These are phyloP conservation scores for Hypoxylon rickii DNA, from an alignment of 495 filamentous ascomycete genomes.

Conservation along the genomic window DNA sequence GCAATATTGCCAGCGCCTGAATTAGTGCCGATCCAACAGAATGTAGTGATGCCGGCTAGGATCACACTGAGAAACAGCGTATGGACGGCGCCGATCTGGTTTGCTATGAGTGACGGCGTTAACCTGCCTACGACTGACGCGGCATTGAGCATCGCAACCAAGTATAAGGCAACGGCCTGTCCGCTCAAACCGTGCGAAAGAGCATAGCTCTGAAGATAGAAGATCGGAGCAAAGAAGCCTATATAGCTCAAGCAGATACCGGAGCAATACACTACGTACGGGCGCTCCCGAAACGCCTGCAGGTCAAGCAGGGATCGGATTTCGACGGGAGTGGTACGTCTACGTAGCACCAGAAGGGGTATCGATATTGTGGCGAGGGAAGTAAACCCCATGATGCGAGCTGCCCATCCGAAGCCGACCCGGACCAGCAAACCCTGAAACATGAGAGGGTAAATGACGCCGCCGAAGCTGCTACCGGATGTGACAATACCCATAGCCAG, in stretches of 20 bases:
- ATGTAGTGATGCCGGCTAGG: conserved; percentile 38
- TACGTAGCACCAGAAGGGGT: conserved; percentile 53
- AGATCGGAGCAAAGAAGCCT: conserved; percentile 68
- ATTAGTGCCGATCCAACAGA: conserved; percentile 44
- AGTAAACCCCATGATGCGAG: conserved; percentile 66
- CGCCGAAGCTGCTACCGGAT: conserved; percentile 62
- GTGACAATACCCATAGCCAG: conserved; percentile 71
- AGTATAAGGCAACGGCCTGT: conserved; percentile 44
- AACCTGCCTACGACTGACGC: conserved; percentile 53
- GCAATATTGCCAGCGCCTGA: conserved; percentile 43
- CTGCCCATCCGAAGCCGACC: conserved; percentile 69
- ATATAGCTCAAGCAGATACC: conserved; percentile 66
- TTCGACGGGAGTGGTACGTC: conserved; percentile 41
- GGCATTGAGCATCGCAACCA: conserved; percentile 54
- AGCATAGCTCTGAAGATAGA: conserved; percentile 62
- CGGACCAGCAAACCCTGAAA: conserved; percentile 57
- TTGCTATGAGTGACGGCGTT: conserved; percentile 46
- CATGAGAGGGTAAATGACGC: conserved; percentile 67
- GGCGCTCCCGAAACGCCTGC: conserved; percentile 48
- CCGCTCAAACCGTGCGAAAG: conserved; percentile 56
- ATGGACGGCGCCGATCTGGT: conserved; percentile 43
- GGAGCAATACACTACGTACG: conserved; percentile 50
- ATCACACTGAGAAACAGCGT: conserved; percentile 39
- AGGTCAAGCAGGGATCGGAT: conserved; percentile 41
- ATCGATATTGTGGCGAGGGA: conserved; percentile 53